Evolutionary conservation across 169 alveolate genomes (phyloP), one percentile per base, ranked within the genome.

Genomic region (Prorocentrum cordatum): DNA sequence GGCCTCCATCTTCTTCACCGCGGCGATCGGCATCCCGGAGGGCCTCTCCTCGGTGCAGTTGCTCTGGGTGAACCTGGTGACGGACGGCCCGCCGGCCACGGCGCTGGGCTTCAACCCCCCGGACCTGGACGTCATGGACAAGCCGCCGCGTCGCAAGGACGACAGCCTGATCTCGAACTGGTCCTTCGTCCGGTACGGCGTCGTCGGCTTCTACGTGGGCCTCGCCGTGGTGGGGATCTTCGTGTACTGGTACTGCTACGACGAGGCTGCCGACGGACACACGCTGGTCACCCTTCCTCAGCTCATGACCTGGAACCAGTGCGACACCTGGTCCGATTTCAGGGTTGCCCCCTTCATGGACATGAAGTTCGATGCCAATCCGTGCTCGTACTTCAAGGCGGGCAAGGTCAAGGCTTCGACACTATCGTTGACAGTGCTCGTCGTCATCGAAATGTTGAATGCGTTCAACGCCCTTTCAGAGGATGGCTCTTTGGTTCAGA

Each of bases 51-150:
- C 99, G 0, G 99, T 99, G 33, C 99, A 99, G 95, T 95, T 98
- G 64, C 86, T 75, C 7, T 75, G 86, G 99, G 99, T 99, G 35
- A 99, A 99, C 93, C 95, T 99, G 88, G 99, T 99, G 47, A 99
- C 99, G 27, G 99, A 99, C 92, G 99, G 99, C 0, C 96, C 97
- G 35, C 99, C 99, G 10, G 99, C 99, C 29, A 98, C 99, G 22
- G 99, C 99, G 35, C 95, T 98, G 47, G 95, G 99, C 27, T 98
- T 98, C 95, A 98, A 98, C 93, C 99, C 99, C 18, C 99, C 99
- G 38, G 99, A 98, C 82, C 96, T 95, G 64, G 98, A 97, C 68
- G 98, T 97, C 45, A 98, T 98, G 99, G 92, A 94, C 79, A 96
- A 96, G 87, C 98, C 98, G 12, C 99, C 99, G 29, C 95, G 99